Conservation (phyloP, 495 filamentous ascomycete genomes). For the Choiromyces venosus region DNA sequence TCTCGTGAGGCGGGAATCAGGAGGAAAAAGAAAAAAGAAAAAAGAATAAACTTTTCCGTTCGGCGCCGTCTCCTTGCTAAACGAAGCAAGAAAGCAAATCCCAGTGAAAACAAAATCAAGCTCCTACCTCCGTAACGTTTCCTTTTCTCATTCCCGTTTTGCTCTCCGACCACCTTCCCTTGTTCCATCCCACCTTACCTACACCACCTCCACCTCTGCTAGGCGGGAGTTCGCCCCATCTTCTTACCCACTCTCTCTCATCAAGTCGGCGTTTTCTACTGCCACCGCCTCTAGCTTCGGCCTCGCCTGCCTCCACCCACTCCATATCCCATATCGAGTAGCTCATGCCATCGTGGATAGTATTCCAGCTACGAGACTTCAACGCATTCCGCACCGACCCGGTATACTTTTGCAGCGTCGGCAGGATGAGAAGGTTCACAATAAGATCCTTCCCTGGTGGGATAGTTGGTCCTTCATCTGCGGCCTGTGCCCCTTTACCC, state of each 20-base stretch:
- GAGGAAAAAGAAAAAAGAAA: neutral
- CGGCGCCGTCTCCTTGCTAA: conserved; percentile 45
- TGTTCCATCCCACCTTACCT: conserved; percentile 33
- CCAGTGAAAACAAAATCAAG: conserved; percentile 25
- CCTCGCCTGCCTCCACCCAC: conserved; percentile 72
- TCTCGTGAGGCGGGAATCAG: conserved; percentile 46
- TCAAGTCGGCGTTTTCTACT: conserved; percentile 58
- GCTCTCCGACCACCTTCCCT: conserved; percentile 33
- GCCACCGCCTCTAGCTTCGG: conserved; percentile 59
- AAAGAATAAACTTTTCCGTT: conserved; percentile 39
- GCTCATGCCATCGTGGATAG: conserved; percentile 77
- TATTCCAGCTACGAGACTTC: conserved; percentile 67
- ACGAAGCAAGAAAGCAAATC: conserved; percentile 7
- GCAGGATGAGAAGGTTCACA: conserved; percentile 76
- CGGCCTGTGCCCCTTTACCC: conserved; percentile 5
- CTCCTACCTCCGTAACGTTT: conserved; percentile 36
- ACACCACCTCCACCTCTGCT: conserved; percentile 25
- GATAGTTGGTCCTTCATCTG: conserved; percentile 34
- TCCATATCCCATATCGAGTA: conserved; percentile 72
- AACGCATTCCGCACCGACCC: conserved; percentile 70
- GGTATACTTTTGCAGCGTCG: conserved; percentile 67
- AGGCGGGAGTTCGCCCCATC: conserved; percentile 38
- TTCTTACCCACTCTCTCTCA: conserved; percentile 40
- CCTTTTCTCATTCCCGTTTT: conserved; percentile 25
- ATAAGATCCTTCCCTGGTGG: conserved; percentile 61